Evolutionary conservation across 495 filamentous ascomycete species (phyloP).

Genomic region (Schizothecium vesticola): DNA sequence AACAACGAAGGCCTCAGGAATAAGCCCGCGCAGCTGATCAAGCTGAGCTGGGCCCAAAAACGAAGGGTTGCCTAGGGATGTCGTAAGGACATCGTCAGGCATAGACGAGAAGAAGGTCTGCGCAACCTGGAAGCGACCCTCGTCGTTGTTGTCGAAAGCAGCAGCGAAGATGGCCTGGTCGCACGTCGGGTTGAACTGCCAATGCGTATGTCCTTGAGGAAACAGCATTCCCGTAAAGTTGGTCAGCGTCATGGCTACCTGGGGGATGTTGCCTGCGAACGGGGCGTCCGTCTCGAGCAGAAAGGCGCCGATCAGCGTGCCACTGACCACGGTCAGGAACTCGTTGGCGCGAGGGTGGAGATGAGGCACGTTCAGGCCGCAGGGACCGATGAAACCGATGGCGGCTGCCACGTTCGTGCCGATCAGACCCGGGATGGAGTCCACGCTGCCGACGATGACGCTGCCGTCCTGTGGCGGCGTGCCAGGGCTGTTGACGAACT

Average conservation of each 20-base stretch:
- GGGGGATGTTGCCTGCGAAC: slow-evolving; percentile 16
- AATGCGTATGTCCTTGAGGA: slow-evolving; percentile 36
- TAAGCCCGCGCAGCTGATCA: slow-evolving; percentile 36
- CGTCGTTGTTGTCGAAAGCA: slow-evolving; percentile 45
- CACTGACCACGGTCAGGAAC: slow-evolving; percentile 38
- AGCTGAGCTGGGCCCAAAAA: slow-evolving; percentile 40
- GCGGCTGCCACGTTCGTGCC: slow-evolving; percentile 31
- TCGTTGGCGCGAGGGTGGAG: slow-evolving; percentile 42
- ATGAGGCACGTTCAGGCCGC: slow-evolving; percentile 46
- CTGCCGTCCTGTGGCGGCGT: slow-evolving; percentile 31
- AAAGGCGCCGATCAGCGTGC: slow-evolving; percentile 40
- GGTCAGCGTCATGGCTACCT: slow-evolving; percentile 36
- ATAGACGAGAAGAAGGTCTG: slow-evolving; percentile 47
- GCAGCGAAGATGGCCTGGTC: slow-evolving; percentile 45
- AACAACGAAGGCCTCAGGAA: slow-evolving; percentile 43
- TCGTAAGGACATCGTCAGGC: slow-evolving; percentile 37
- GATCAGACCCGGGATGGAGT: slow-evolving; percentile 40
- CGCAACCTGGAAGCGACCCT: slow-evolving; percentile 42
- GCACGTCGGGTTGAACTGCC: slow-evolving; percentile 50
- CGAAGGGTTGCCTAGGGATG: slow-evolving; percentile 33
- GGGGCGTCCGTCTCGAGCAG: slow-evolving; percentile 43
- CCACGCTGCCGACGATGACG: slow-evolving; percentile 33
- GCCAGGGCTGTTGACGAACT: slow-evolving; percentile 23
- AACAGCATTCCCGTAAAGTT: slow-evolving; percentile 43
- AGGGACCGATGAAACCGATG: slow-evolving; percentile 42